Percentiles rank a stretch among this genome's conserved stretches.
These are phyloP conservation scores for Yamadazyma oceani DNA, from an alignment of 1,139 yeast genomes.

Conservation along the genomic window DNA sequence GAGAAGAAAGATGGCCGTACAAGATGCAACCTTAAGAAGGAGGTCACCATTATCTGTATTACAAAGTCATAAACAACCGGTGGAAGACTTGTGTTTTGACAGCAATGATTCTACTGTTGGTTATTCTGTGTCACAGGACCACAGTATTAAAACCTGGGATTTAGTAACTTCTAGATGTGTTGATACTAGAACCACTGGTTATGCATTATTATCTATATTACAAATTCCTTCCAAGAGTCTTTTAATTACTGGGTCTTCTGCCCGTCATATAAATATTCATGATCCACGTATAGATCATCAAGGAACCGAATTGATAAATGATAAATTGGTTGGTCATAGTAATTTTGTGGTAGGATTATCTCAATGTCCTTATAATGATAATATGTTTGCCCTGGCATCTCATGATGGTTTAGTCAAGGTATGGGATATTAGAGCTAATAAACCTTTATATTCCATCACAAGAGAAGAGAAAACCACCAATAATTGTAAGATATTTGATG, in stretches of 20 bases:
- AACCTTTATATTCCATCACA: constrained; percentile 81
- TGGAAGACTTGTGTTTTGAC: constrained; percentile 80
- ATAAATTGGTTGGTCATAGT: constrained; percentile 84
- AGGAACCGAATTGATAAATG: constrained; percentile 37
- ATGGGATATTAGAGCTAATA: constrained; percentile 92
- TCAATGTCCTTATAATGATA: constrained; percentile 70
- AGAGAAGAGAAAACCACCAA: constrained; percentile 52
- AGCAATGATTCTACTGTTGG: constrained; percentile 72
- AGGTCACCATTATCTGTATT: constrained; percentile 77
- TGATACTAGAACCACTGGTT: constrained; percentile 88
- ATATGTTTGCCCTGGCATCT: constrained; percentile 85
- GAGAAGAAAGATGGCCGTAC: constrained; percentile 78
- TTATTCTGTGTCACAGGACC: constrained; percentile 95
- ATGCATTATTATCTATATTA: constrained; percentile 73
- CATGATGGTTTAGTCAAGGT: constrained; percentile 94
- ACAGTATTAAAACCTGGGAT: constrained; percentile 95
- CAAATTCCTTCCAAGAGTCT: constrained; percentile 66
- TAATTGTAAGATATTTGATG: constrained; percentile 74
- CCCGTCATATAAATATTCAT: constrained; percentile 89
- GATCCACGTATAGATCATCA: constrained; percentile 68
- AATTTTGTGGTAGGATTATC: constrained; percentile 84
- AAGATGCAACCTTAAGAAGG: constrained; percentile 75
- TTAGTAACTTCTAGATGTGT: constrained; percentile 78
- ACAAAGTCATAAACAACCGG: constrained; percentile 83
- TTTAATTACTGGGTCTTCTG: constrained; percentile 90